Conservation (phyloP, 805 yeast species). For the Schizosaccharomyces octosporus region DNA sequence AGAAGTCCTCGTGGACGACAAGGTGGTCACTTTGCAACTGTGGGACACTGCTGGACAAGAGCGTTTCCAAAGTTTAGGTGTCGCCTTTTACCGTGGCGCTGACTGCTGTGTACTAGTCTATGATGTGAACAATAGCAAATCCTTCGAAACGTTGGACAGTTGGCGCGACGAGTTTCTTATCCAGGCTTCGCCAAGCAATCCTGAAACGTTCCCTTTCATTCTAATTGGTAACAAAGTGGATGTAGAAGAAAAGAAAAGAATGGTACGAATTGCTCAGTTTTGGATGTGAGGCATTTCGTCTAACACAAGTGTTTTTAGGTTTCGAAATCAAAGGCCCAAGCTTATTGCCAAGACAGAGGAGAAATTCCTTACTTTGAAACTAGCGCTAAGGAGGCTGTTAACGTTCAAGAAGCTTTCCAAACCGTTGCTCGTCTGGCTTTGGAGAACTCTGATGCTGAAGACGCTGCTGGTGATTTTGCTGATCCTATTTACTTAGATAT, state of each 20-base stretch:
- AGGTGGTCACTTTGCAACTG: slow-evolving; percentile 37
- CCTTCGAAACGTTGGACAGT: slow-evolving; percentile 63
- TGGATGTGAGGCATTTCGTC: neutral
- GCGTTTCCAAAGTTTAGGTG: slow-evolving; percentile 86
- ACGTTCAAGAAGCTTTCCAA: slow-evolving; percentile 87
- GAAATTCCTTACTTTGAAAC: slow-evolving; percentile 86
- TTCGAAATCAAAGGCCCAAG: slow-evolving; percentile 33
- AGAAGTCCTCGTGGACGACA: slow-evolving; percentile 67
- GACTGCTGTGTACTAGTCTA: slow-evolving; percentile 92
- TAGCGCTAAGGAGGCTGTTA: slow-evolving; percentile 89
- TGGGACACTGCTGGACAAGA: slow-evolving; percentile 99
- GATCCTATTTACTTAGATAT: slow-evolving; percentile 89
- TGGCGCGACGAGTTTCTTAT: slow-evolving; percentile 92
- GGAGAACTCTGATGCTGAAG: slow-evolving; percentile 83
- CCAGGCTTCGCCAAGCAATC: slow-evolving; percentile 80
- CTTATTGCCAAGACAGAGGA: slow-evolving; percentile 37
- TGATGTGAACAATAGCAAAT: slow-evolving; percentile 85
- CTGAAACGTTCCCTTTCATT: slow-evolving; percentile 87
- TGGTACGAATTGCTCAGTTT: slow-evolving; percentile 13
- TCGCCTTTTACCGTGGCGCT: slow-evolving; percentile 91
- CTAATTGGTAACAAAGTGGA: slow-evolving; percentile 88
- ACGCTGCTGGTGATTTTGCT: slow-evolving; percentile 75
- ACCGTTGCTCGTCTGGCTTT: slow-evolving; percentile 79
- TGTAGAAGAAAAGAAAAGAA: slow-evolving; percentile 71
- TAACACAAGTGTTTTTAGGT: slow-evolving; percentile 5